Percentiles rank a stretch among this genome's conserved stretches.
Conservation (phyloP, 192 early-diverging fungal species). For the Umbelopsis sp. region DNA sequence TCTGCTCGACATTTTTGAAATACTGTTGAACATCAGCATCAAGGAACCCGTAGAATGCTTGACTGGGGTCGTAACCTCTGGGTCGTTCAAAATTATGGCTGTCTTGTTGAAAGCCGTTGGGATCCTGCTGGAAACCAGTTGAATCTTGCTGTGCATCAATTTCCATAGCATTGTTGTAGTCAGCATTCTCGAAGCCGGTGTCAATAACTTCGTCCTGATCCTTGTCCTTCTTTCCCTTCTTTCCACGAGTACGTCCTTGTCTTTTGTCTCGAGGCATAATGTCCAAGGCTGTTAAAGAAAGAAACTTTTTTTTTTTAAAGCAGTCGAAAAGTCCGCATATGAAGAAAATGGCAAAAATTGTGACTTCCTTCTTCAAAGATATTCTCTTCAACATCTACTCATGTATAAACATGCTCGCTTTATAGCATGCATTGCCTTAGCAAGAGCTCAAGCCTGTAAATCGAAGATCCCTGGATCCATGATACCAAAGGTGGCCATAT, state of each 20-base stretch:
- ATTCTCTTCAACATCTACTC: neutral
- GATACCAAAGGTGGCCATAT: neutral
- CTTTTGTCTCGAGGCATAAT: conserved; percentile 29
- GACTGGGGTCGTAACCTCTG: conserved; percentile 20
- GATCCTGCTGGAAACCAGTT: neutral
- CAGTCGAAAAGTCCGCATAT: neutral
- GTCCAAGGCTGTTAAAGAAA: neutral
- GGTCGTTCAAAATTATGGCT: conserved; percentile 37
- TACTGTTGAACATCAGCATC: conserved; percentile 59
- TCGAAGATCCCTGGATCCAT: neutral
- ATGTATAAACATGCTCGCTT: neutral
- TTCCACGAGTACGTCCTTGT: conserved; percentile 29
- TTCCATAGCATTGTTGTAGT: conserved; percentile 5
- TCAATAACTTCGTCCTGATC: neutral
- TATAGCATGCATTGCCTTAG: neutral
- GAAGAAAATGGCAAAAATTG: conserved; percentile 20
- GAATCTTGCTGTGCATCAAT: neutral
- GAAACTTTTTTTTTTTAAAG: conserved; percentile 5
- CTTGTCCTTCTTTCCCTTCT: conserved; percentile 30
- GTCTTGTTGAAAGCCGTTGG: conserved; percentile 21
- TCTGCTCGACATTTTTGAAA: conserved; percentile 62
- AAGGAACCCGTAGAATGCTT: conserved; percentile 53
- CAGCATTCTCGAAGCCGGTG: conserved; percentile 3
- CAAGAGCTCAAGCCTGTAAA: too few relatives aligned
- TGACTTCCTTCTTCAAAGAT: neutral